Evolutionary conservation across 176 grass and related monocot species (phyloP).

Genomic region (Cenchrus americanus): DNA sequence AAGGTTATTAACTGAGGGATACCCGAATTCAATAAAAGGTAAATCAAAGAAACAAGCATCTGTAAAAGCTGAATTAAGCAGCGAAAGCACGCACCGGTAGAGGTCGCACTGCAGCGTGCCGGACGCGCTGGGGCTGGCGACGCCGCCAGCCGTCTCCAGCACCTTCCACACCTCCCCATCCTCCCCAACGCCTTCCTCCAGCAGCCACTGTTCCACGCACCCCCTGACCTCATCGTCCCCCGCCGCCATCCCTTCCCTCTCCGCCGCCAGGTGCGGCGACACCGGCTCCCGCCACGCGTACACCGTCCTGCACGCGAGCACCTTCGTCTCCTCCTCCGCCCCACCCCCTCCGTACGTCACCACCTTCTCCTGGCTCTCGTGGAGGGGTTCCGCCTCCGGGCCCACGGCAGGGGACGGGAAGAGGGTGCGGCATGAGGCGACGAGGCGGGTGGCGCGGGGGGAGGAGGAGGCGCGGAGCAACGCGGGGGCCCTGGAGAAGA

Average conservation of each 20-base stretch:
- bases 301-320: constrained; percentile 70
- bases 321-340: constrained; percentile 32
- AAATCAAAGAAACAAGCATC: background rate
- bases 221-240: constrained; percentile 61
- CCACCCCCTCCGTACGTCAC: constrained; percentile 35
- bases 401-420: constrained; percentile 54
- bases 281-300: constrained; percentile 88
- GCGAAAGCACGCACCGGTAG: constrained; percentile 55
- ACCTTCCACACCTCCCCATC: constrained; percentile 69
- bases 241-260: constrained; percentile 77
- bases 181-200: constrained; percentile 27
- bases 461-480: constrained; percentile 39
- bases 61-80: background rate
- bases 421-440: constrained; percentile 67
- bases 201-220: constrained; percentile 57
- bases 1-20: background rate
- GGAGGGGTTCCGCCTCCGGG: background rate
- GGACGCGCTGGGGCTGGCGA: constrained; percentile 72
- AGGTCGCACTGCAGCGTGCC: constrained; percentile 90
- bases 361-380: constrained; percentile 41
- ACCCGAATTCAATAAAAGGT: background rate
- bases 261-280: constrained; percentile 84
- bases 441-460: constrained; percentile 39
- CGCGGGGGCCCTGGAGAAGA: constrained; percentile 52
- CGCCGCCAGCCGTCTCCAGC: constrained; percentile 87